Evolutionary conservation across 2,329 filamentous ascomycete species (phyloP).

Genomic region (Endocalyx cinctus): DNA sequence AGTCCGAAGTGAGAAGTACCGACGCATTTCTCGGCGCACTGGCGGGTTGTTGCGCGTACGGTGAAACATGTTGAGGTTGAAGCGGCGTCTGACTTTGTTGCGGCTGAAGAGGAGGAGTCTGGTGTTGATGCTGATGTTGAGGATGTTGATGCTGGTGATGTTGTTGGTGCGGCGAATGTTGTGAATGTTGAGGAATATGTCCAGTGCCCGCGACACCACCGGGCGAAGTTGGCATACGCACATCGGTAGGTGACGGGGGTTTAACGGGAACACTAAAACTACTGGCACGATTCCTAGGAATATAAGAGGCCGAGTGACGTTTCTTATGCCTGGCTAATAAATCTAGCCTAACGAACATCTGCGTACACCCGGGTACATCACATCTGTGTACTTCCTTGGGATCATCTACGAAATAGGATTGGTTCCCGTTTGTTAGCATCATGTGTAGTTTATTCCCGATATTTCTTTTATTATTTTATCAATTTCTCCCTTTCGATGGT

Average conservation of each 20-base stretch:
- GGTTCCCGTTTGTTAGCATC: slow-evolving; percentile 10
- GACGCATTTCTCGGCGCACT: slow-evolving; percentile 41
- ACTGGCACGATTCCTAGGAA: slow-evolving; percentile 45
- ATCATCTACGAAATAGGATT: slow-evolving; percentile 57
- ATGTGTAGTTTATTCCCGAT: too few species aligned
- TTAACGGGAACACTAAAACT: slow-evolving; percentile 39
- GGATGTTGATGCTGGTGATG: too few species aligned
- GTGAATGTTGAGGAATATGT: too few species aligned
- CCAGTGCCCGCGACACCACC: slow-evolving; percentile 13
- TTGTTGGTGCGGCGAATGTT: neutral
- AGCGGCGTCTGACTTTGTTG: neutral
- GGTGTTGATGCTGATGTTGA: slow-evolving; percentile 2
- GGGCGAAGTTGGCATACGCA: slow-evolving; percentile 22
- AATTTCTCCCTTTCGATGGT: too few species aligned
- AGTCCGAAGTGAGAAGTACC: slow-evolving; percentile 40
- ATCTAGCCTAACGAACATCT: slow-evolving; percentile 75
- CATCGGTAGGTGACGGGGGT: slow-evolving; percentile 14
- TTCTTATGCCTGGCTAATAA: slow-evolving; percentile 66
- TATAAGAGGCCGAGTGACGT: slow-evolving; percentile 54
- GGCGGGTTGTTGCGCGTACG: slow-evolving; percentile 20
- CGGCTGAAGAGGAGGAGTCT: neutral
- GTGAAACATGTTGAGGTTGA: neutral
- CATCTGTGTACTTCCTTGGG: slow-evolving; percentile 77
- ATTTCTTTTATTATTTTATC: too few species aligned
- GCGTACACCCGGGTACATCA: slow-evolving; percentile 69